Percentiles rank a stretch among this genome's conserved stretches.
These are phyloP conservation scores for Exophiala phaeomuriformis DNA, from an alignment of 2,329 filamentous ascomycete species.

Conservation along the genomic window DNA sequence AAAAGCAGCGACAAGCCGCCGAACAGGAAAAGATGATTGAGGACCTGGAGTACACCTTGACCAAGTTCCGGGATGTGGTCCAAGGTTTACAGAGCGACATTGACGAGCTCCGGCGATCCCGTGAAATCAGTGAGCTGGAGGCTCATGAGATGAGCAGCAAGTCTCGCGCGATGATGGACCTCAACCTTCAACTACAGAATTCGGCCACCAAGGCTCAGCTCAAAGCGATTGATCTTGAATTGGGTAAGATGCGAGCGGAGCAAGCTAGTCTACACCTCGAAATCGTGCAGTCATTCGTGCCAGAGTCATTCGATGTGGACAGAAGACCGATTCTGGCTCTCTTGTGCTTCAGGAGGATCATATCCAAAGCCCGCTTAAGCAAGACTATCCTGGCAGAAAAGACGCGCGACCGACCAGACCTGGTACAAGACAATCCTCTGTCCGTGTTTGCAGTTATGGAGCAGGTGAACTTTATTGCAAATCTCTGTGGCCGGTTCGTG, in stretches of 20 bases:
- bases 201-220: conserved; percentile 86
- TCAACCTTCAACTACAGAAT: conserved; percentile 88
- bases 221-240: conserved; percentile 87
- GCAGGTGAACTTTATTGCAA: conserved; percentile 74
- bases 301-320: conserved; percentile 72
- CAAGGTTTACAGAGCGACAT: conserved; percentile 76
- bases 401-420: conserved; percentile 59
- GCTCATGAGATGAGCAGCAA: conserved; percentile 82
- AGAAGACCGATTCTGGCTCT: conserved; percentile 81
- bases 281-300: conserved; percentile 82
- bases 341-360: conserved; percentile 76
- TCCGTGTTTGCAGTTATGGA: conserved; percentile 74
- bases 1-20: conserved; percentile 63
- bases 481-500: conserved; percentile 58
- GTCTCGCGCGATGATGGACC: conserved; percentile 89
- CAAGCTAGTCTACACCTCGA: conserved; percentile 81
- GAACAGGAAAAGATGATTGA: conserved; percentile 75
- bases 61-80: conserved; percentile 81
- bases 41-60: conserved; percentile 84
- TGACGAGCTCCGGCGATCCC: conserved; percentile 85
- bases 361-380: conserved; percentile 78
- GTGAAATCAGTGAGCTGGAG: conserved; percentile 80
- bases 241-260: conserved; percentile 77
- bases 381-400: conserved; percentile 72
- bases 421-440: conserved; percentile 67